Percentiles rank a stretch among this genome's conserved stretches.
Evolutionary conservation across 192 early-diverging fungal species (phyloP).

Genomic region (Gamsiella multidivaricata): DNA sequence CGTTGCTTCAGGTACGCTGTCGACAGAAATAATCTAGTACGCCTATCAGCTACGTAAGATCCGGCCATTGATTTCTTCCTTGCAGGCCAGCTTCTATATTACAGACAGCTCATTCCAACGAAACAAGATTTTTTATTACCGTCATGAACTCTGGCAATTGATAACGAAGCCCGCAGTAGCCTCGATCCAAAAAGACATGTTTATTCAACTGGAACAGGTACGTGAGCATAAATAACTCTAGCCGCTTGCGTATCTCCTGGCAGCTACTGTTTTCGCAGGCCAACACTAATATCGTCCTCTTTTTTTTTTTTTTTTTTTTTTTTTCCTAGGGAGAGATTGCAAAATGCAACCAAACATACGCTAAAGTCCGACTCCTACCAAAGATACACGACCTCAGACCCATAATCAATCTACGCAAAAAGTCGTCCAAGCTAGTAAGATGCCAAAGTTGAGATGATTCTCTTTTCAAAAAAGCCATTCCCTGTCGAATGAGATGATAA

Average conservation of each 20-base stretch:
- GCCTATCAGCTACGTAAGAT: background rate
- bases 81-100: constrained; percentile 82
- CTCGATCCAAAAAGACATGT: constrained; percentile 45
- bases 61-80: too few species aligned
- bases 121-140: constrained; percentile 79
- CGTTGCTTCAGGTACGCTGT: constrained; percentile 67
- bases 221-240: background rate
- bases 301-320: background rate
- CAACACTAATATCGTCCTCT: too few species aligned
- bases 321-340: constrained; percentile 2
- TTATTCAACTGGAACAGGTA: constrained; percentile 42
- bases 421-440: constrained; percentile 45
- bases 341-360: constrained; percentile 55
- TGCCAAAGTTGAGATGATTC: background rate
- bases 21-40: too few species aligned
- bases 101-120: constrained; percentile 77
- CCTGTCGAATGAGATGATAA: background rate
- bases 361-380: constrained; percentile 84
- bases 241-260: background rate
- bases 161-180: constrained; percentile 61
- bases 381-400: constrained; percentile 80
- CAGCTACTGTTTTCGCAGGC: too few species aligned
- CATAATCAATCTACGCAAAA: constrained; percentile 77
- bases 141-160: constrained; percentile 77
- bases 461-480: background rate